Conservation (phyloP, 148 eudicot species). For the Rhododendron kiyosumense region DNA sequence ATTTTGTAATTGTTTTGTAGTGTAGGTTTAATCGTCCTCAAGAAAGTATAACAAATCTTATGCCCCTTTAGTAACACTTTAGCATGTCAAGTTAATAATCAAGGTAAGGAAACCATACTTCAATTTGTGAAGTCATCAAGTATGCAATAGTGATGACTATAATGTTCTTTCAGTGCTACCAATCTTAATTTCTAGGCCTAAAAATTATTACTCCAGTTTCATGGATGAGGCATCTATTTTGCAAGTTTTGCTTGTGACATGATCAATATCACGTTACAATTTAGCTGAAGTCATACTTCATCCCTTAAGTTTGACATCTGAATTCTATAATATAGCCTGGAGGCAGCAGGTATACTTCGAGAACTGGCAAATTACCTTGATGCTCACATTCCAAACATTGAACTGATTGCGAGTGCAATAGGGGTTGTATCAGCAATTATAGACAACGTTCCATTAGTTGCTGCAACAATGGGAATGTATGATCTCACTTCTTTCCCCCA, state of each 20-base stretch:
- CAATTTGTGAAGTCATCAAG: background rate
- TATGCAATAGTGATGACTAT: background rate
- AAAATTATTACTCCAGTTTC: background rate
- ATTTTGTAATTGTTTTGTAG: background rate
- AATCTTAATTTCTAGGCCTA: background rate
- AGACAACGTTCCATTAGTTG: slow-evolving; percentile 96
- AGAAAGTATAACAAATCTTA: background rate
- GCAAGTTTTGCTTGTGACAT: background rate
- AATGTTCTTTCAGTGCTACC: background rate
- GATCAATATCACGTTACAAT: background rate
- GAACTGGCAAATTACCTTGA: slow-evolving; percentile 93
- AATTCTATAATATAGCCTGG: slow-evolving; percentile 46
- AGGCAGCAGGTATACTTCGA: slow-evolving; percentile 87
- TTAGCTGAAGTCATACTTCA: background rate
- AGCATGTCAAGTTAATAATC: slow-evolving; percentile 1
- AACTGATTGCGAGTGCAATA: slow-evolving; percentile 83
- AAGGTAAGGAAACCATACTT: background rate
- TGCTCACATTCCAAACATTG: slow-evolving; percentile 63
- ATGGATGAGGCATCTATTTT: background rate
- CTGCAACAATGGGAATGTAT: slow-evolving; percentile 98
- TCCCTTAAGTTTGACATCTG: background rate
- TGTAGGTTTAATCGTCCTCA: no score
- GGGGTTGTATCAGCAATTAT: slow-evolving; percentile 84
- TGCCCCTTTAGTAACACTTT: background rate
- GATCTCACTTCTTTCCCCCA: slow-evolving; percentile 73